Evolutionary conservation across 1,284 basidiomycete genomes (phyloP), one percentile per base, ranked within the genome.

Genomic region (Vanrija sp.): DNA sequence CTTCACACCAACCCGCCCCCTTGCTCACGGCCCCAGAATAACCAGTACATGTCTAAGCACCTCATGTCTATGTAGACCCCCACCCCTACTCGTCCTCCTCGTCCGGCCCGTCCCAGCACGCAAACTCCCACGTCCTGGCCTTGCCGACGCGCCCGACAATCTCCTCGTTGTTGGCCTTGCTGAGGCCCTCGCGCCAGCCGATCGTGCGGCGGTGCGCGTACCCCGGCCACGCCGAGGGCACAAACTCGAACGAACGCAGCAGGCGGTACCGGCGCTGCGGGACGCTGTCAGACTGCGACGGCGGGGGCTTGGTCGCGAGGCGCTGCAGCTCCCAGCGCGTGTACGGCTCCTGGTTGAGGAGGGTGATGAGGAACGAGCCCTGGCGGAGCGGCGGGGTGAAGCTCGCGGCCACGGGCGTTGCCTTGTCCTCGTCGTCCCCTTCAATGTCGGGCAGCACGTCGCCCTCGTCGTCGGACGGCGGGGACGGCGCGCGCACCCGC

Each of bases 201-300:
- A 94, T 88, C 1, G 94, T 97, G 82, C 95, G 87, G 12, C 90
- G 80, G 76, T 98, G 94, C 62, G 86, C 86, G 67, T 97, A 98
- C 0, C 89, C 91, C 47, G 82, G 82, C 85, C 91, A 98, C 0
- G 79, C 68, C 14, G 73, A 74, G 25, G 89, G 81, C 45, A 85
- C 79, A 67, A 98, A 98, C 23, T 78, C 81, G 72, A 95, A 97
- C 1, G 90, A 93, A 23, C 91, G 82, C 46, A 93, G 76, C 5
- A 91, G 80, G 3, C 78, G 82, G 69, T 89, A 97, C 10, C 75
- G 78, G 5, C 89, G 87, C 69, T 87, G 89, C 9, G 78, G 73
- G 15, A 28, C 26, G 14, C 51, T 52, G 3, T 54, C 57, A 1
- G 53, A 49, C 21, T 52, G 53, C 25, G 65, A 47, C 12, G 46